Evolutionary conservation across 148 eudicot species (phyloP).

Genomic region (Amaranthus cruentus): DNA sequence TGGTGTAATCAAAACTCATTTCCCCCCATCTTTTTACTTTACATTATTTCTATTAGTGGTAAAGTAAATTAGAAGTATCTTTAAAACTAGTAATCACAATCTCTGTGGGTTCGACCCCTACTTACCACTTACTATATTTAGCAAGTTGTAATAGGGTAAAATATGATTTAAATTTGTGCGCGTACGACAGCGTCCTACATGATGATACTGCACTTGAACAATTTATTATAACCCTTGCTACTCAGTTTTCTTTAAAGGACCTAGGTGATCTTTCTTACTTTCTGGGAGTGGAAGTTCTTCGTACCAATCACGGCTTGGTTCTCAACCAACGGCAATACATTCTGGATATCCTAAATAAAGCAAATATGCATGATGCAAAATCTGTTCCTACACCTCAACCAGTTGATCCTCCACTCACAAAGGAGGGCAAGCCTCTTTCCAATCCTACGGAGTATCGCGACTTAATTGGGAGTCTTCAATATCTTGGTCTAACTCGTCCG

Average conservation of each 20-base stretch:
- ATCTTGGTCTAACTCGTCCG: neutral
- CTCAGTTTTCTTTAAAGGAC: neutral
- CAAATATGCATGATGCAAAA: slow-evolving; percentile 6
- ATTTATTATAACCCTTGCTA: neutral
- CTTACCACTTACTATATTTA: too few relatives aligned
- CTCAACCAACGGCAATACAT: slow-evolving; percentile 8
- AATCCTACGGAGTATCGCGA: neutral
- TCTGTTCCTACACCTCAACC: neutral
- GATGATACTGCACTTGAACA: neutral
- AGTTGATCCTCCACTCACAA: neutral
- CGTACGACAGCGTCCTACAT: too few relatives aligned
- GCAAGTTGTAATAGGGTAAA: too few relatives aligned
- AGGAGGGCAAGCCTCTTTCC: neutral
- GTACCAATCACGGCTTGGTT: neutral
- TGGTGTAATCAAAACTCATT: too few relatives aligned
- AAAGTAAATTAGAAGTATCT: too few relatives aligned
- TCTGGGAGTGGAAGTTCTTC: neutral
- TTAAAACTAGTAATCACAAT: too few relatives aligned
- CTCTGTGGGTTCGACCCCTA: too few relatives aligned
- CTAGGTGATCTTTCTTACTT: neutral
- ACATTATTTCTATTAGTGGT: too few relatives aligned
- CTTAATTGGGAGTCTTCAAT: neutral
- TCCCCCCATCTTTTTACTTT: too few relatives aligned
- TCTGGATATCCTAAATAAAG: neutral
- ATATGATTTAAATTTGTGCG: too few relatives aligned